Percentiles rank a stretch among this genome's conserved stretches.
These are phyloP conservation scores for Podila horticola DNA, from an alignment of 192 early-diverging fungal genomes.

Conservation along the genomic window DNA sequence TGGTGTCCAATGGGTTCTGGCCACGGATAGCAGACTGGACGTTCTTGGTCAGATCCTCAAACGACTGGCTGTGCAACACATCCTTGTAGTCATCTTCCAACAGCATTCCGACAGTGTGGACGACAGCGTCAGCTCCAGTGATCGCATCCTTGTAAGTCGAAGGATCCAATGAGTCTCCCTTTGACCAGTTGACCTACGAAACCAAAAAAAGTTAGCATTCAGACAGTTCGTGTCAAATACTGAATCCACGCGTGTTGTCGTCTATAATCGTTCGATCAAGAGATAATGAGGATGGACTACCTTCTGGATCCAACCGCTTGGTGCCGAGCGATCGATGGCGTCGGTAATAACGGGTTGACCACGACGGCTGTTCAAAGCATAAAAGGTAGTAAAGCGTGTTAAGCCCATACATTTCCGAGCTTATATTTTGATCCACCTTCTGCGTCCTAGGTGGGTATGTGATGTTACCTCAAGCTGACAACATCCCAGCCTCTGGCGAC, in stretches of 20 bases:
- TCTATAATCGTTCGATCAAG: neutral
- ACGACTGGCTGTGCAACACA: slow-evolving; percentile 37
- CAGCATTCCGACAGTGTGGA: slow-evolving; percentile 78
- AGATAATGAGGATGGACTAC: neutral
- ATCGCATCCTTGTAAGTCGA: slow-evolving; percentile 64
- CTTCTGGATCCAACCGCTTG: slow-evolving; percentile 44
- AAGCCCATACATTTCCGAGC: neutral
- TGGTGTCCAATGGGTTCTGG: slow-evolving; percentile 59
- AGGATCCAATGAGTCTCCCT: slow-evolving; percentile 72
- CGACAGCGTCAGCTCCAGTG: slow-evolving; percentile 67
- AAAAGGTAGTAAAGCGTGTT: neutral
- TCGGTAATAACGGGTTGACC: slow-evolving; percentile 44
- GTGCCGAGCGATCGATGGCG: slow-evolving; percentile 59
- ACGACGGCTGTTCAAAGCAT: slow-evolving; percentile 12
- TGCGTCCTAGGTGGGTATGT: neutral
- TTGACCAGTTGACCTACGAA: slow-evolving; percentile 63
- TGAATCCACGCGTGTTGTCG: neutral
- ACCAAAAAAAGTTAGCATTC: neutral
- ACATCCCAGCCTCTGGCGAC: slow-evolving; percentile 58
- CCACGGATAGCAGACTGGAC: slow-evolving; percentile 39
- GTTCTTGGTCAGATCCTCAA: slow-evolving; percentile 44
- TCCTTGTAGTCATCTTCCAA: slow-evolving; percentile 78
- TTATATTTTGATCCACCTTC: neutral
- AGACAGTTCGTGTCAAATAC: neutral
- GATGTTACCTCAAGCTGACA: slow-evolving; percentile 60